Evolutionary conservation across 345 rosid genomes (phyloP).

Genomic region (Conringia planisiliqua): DNA sequence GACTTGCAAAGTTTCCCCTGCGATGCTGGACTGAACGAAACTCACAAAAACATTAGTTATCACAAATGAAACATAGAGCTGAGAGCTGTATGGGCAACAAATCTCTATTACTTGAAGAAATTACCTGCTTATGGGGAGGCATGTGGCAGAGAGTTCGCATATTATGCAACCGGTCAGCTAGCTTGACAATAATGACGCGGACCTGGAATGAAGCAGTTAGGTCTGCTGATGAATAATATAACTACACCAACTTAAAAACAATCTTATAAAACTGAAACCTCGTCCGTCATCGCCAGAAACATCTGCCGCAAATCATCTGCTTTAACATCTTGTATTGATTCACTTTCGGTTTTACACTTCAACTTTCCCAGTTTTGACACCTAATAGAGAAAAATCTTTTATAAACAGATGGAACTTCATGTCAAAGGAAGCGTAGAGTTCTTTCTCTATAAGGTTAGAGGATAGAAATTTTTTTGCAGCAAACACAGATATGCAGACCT

Average conservation of each 20-base stretch:
- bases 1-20: slow-evolving; percentile 92
- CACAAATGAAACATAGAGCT: slow-evolving; percentile 9
- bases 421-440: neutral
- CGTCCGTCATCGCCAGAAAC: slow-evolving; percentile 98
- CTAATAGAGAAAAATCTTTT: slow-evolving; percentile 34
- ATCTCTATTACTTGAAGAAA: slow-evolving; percentile 6
- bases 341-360: slow-evolving; percentile 70
- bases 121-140: slow-evolving; percentile 98
- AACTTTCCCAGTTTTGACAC: slow-evolving; percentile 94
- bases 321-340: slow-evolving; percentile 89
- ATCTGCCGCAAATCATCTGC: slow-evolving; percentile 99
- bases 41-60: slow-evolving; percentile 29
- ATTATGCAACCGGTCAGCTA: slow-evolving; percentile 97
- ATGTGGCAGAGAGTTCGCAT: slow-evolving; percentile 94
- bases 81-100: slow-evolving; percentile 6
- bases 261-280: slow-evolving; percentile 43
- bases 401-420: neutral
- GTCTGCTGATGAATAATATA: slow-evolving; percentile 7
- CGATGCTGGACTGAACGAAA: slow-evolving; percentile 83
- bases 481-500: slow-evolving; percentile 50
- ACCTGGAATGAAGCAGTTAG: slow-evolving; percentile 55
- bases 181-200: slow-evolving; percentile 96
- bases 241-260: slow-evolving; percentile 12
- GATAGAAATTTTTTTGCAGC: too few species aligned
- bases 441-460: neutral